Base-by-base conservation (phyloP, 805 yeast genomes). In the Kazachstania psychrophila region DNA sequence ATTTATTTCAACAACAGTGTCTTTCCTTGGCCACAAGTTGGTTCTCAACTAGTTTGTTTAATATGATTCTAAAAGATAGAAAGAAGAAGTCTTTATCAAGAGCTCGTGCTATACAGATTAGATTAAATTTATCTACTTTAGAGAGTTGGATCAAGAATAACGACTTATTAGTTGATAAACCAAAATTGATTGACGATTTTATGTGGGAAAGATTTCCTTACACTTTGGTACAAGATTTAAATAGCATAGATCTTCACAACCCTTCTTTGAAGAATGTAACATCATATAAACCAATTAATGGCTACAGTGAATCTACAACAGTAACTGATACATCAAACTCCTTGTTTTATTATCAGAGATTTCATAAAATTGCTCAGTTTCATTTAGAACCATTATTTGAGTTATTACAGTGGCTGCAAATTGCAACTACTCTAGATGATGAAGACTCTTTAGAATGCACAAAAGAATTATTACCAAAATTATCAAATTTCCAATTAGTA, bases 71-170 rank as follows among this genome's bases (percentile, higher is more conserved):
- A 36, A 66, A 75, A 15, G 77, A 73, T 43, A 75, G 81, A 22
- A 52, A 39, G 35, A 56, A 45, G 43, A 81, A 74, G 48, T 80
- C 80, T 46, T 68, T 82, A 34, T 75, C 95, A 1, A 71, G 99
- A 41, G 71, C 85, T 0, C 74, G 79, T 43, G 97, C 96, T 0
- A 75, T 92, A 60, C 97, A 92, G 54, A 79, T 92, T 31, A 67
- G 96, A 38, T 70, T 92, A 37, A 92, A 92, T 49, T 51, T 92
- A 8, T 86, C 96, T 0, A 72, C 82, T 5, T 61, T 92, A 30
- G 96, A 92, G 58, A 96, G 92, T 52, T 92, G 99, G 99, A 72
- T 89, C 22, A 72, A 94, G 41, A 68, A 58, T 30, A 58, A 58
- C 34, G 57, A 57, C 38, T 39, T 55, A 6, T 38, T 46, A 13